Conservation (phyloP, 1,139 yeast species). For the Sugiyamaella pinicola region DNA sequence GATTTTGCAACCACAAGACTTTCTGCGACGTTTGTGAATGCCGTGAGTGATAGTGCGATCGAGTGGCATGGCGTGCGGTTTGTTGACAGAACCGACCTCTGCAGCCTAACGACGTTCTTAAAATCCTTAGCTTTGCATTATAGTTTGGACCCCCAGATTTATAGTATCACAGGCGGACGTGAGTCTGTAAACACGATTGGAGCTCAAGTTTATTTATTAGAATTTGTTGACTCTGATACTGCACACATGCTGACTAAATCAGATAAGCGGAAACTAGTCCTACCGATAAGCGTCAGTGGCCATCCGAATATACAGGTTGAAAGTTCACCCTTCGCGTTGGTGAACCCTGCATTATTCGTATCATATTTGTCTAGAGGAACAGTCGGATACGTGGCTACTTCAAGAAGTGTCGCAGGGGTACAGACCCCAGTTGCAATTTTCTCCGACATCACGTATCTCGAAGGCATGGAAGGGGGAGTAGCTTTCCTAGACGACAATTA, state of each 20-base stretch:
- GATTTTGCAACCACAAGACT: conserved; percentile 5
- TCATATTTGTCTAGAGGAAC: conserved; percentile 52
- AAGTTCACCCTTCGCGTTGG: conserved; percentile 57
- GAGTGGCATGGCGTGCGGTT: conserved; percentile 27
- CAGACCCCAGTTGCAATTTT: conserved; percentile 42
- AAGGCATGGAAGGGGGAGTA: conserved; percentile 66
- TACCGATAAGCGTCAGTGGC: conserved; percentile 2
- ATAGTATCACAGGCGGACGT: background rate
- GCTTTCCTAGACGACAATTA: conserved; percentile 36
- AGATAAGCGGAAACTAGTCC: background rate
- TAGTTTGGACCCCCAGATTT: conserved; percentile 23
- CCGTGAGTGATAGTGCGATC: conserved; percentile 21
- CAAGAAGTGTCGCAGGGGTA: conserved; percentile 20
- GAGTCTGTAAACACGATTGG: background rate
- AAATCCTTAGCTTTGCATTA: conserved; percentile 25
- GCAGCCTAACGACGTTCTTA: conserved; percentile 16
- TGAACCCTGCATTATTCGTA: conserved; percentile 59
- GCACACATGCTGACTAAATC: background rate
- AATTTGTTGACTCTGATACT: conserved; percentile 4
- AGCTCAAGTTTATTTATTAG: background rate
- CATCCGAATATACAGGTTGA: conserved; percentile 26
- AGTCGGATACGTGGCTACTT: conserved; percentile 44
- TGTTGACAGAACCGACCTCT: conserved; percentile 9
- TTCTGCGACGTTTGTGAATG: conserved; percentile 1
- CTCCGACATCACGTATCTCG: conserved; percentile 59